These are phyloP conservation scores for Steccherinum ochraceum DNA, from an alignment of 768 basidiomycete species.

Conservation along the genomic window DNA sequence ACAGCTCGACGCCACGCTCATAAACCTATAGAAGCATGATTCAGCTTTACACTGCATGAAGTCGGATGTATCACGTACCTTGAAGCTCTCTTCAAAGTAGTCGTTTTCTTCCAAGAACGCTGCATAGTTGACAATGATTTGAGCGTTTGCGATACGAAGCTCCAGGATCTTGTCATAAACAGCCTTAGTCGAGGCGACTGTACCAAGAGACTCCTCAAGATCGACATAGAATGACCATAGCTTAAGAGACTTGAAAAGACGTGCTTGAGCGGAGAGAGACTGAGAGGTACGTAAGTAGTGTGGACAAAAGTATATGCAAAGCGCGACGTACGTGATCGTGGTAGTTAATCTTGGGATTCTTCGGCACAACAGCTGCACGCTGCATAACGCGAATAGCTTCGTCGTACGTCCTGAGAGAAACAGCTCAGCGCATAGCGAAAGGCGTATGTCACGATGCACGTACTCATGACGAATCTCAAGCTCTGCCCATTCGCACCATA, in stretches of 20 bases:
- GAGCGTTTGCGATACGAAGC: slow-evolving; percentile 95
- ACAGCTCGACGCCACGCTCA: slow-evolving; percentile 93
- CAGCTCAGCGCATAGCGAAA: too few species aligned
- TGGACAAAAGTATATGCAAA: slow-evolving; percentile 10
- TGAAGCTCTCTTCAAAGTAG: slow-evolving; percentile 99
- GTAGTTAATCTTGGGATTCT: slow-evolving; percentile 85
- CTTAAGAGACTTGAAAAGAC: slow-evolving; percentile 96
- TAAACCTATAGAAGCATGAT: slow-evolving; percentile 54
- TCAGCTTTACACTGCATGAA: background rate
- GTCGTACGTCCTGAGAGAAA: slow-evolving; percentile 96
- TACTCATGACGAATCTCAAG: slow-evolving; percentile 96
- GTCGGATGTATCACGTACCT: too few species aligned
- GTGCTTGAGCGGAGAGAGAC: slow-evolving; percentile 79
- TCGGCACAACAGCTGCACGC: slow-evolving; percentile 86
- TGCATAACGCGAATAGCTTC: slow-evolving; percentile 96
- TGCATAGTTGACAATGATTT: slow-evolving; percentile 95
- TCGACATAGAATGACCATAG: slow-evolving; percentile 99
- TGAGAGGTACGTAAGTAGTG: slow-evolving; percentile 26
- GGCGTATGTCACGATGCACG: too few species aligned
- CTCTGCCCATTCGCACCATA: slow-evolving; percentile 99
- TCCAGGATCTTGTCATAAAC: slow-evolving; percentile 97
- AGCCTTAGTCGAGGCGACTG: slow-evolving; percentile 83
- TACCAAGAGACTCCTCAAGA: slow-evolving; percentile 93
- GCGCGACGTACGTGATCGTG: slow-evolving; percentile 77
- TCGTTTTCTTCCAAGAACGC: slow-evolving; percentile 96